These are phyloP conservation scores for Avena sativa DNA, from an alignment of 176 grass and related monocot species.

Conservation along the genomic window DNA sequence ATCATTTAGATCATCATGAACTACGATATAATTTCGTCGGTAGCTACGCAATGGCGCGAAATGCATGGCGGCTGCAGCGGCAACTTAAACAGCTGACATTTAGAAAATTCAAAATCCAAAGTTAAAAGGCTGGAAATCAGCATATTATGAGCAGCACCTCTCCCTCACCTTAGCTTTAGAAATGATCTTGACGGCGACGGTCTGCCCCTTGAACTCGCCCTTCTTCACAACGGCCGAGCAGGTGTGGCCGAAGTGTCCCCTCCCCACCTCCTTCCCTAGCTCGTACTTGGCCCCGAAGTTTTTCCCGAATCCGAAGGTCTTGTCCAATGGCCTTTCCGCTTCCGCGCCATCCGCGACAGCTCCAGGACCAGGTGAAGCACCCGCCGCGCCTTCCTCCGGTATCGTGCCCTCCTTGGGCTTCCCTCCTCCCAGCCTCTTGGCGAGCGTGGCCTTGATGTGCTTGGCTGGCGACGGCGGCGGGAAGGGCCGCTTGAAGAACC, in stretches of 20 bases:
- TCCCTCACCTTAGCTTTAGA: constrained; percentile 91
- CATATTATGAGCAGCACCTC: not conserved
- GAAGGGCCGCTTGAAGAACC: constrained; percentile 92
- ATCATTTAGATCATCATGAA: constrained; percentile 1
- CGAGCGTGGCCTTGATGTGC: constrained; percentile 89
- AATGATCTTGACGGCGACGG: constrained; percentile 94
- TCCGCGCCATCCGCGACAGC: constrained; percentile 48
- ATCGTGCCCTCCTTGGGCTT: constrained; percentile 82
- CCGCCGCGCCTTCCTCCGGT: constrained; percentile 67
- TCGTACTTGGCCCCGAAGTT: constrained; percentile 97
- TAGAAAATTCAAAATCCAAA: constrained; percentile 29
- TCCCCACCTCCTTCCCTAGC: constrained; percentile 96
- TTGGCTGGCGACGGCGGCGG: constrained; percentile 95
- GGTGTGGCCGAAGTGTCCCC: constrained; percentile 96
- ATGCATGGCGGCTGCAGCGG: not conserved
- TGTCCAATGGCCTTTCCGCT: constrained; percentile 83
- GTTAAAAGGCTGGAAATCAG: constrained; percentile 24
- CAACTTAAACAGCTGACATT: not conserved
- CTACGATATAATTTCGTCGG: constrained; percentile 8
- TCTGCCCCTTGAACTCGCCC: constrained; percentile 87
- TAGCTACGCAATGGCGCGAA: constrained; percentile 29
- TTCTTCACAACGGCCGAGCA: constrained; percentile 84
- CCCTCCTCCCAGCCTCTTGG: constrained; percentile 67
- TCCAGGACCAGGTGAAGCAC: constrained; percentile 3
- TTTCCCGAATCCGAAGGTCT: constrained; percentile 85